Percentiles rank a stretch among this genome's conserved stretches.
phyloP scores from a whole-genome alignment of 1,284 basidiomycete species.

The Irpex lacteus region DNA sequence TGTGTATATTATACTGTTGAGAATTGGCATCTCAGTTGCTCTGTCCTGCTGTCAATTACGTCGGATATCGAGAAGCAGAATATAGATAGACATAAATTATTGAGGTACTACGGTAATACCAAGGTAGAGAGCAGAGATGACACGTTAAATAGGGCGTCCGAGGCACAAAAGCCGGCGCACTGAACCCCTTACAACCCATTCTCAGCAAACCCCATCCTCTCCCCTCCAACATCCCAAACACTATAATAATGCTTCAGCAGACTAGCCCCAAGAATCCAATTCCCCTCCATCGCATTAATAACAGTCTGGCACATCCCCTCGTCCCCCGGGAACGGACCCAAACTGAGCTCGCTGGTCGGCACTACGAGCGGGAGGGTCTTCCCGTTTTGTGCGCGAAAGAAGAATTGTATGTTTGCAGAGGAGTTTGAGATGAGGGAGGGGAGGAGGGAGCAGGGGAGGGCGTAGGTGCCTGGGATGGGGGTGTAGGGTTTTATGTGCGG shows the following conservation, averaged over 20 bases:
- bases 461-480: conserved; percentile 50
- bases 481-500: conserved; percentile 47
- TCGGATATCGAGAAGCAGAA: too few species aligned
- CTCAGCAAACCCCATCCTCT: conserved; percentile 49
- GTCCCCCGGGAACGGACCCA: conserved; percentile 51
- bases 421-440: conserved; percentile 44
- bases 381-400: not conserved
- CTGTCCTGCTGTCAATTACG: too few species aligned
- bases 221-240: conserved; percentile 49
- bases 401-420: not conserved
- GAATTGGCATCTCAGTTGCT: too few species aligned
- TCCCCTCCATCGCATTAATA: conserved; percentile 52
- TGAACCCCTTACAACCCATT: conserved; percentile 17
- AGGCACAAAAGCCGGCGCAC: too few species aligned
- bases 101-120: too few species aligned
- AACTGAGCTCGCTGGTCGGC: conserved; percentile 37
- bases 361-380: not conserved
- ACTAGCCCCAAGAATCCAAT: conserved; percentile 48
- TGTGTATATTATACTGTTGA: not conserved
- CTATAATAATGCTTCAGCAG: conserved; percentile 57
- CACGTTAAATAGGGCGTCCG: too few species aligned
- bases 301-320: conserved; percentile 48
- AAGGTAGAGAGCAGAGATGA: too few species aligned
- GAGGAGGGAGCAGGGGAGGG: conserved; percentile 47
- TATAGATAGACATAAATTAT: too few species aligned